phyloP scores from a whole-genome alignment of 2,329 filamentous ascomycete genomes.

The Aspergillus brunneoviolaceus region DNA sequence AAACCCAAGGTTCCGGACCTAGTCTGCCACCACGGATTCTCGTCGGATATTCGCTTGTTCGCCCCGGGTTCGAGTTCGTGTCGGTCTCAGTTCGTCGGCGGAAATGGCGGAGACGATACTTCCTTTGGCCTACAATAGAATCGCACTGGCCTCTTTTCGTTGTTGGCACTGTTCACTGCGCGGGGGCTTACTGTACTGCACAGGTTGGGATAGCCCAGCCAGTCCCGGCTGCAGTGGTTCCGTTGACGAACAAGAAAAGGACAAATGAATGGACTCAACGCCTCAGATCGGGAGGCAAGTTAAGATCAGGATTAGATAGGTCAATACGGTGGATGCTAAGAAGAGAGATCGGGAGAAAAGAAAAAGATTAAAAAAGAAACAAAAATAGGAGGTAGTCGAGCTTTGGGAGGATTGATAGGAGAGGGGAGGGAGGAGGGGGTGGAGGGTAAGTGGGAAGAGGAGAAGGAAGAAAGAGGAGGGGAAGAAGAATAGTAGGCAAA shows the following conservation, averaged over 20 bases:
- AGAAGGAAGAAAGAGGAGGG: neutral
- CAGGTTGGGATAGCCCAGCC: neutral
- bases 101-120: neutral
- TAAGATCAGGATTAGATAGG: neutral
- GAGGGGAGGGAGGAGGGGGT: neutral
- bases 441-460: neutral
- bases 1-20: constrained; percentile 17
- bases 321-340: neutral
- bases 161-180: neutral
- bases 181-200: neutral
- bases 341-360: neutral
- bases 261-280: neutral
- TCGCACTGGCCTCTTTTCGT: neutral
- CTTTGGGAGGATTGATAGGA: neutral
- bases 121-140: neutral
- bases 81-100: neutral
- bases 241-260: neutral
- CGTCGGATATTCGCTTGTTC: neutral
- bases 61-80: neutral
- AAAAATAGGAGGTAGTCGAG: neutral
- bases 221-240: neutral
- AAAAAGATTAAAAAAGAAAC: neutral
- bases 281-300: neutral
- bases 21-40: constrained; percentile 4
- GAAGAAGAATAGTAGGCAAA: neutral